Conservation (phyloP, 805 yeast genomes). For the Komagataella pastoris region DNA sequence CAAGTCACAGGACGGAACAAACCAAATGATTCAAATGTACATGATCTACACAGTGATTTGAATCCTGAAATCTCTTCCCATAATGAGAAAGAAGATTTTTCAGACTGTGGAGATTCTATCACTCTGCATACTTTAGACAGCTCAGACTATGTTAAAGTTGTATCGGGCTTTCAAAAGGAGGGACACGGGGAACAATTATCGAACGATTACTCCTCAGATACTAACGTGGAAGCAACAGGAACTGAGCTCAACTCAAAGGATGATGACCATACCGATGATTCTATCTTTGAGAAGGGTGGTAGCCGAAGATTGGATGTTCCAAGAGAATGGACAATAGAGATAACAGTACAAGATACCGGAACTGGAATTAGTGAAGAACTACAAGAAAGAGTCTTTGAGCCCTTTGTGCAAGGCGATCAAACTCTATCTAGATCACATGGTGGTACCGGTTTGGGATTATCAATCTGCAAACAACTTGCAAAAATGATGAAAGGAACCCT, state of each 20-base stretch:
- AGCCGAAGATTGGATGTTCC: not conserved
- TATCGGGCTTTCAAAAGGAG: constrained; percentile 21
- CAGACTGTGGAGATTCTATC: constrained; percentile 4
- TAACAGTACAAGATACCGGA: constrained; percentile 81
- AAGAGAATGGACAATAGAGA: constrained; percentile 41
- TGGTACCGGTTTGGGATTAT: constrained; percentile 89
- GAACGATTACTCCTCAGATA: constrained; percentile 2
- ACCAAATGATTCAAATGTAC: constrained; percentile 1
- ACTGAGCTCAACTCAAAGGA: not conserved
- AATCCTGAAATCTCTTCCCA: not conserved
- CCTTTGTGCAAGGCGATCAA: constrained; percentile 87
- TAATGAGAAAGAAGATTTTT: not conserved
- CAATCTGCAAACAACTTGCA: constrained; percentile 75
- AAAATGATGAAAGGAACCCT: constrained; percentile 79
- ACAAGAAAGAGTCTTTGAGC: constrained; percentile 83
- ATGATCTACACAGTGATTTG: constrained; percentile 3
- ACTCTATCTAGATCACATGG: constrained; percentile 73
- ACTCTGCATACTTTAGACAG: constrained; percentile 16
- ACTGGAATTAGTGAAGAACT: constrained; percentile 82
- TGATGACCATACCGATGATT: not conserved
- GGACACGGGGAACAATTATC: not conserved
- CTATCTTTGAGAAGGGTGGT: not conserved
- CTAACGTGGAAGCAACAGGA: constrained; percentile 4
- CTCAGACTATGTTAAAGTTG: constrained; percentile 23
- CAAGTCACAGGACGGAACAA: not conserved